A percentile compares a stretch with the other conserved stretches of the same genome.
Conservation (phyloP, 768 basidiomycete species). For the Lyophyllum atratum region DNA sequence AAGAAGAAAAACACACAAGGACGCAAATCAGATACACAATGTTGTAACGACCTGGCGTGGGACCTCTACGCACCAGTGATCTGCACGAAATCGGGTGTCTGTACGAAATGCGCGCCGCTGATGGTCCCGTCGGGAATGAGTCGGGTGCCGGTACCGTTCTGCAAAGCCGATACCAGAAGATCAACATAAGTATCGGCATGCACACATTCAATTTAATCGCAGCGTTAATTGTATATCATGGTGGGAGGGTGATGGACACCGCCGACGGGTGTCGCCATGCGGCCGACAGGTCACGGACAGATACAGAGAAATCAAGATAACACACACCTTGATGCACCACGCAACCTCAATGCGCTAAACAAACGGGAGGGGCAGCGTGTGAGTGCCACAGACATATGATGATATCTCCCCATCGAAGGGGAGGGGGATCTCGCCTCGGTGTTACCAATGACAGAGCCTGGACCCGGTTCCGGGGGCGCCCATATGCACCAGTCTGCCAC, state of each 20-base stretch:
- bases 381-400: constrained; percentile 11
- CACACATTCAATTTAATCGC: neutral
- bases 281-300: neutral
- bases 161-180: constrained; percentile 6
- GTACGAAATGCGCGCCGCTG: constrained; percentile 65
- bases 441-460: constrained; percentile 56
- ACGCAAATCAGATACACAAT: neutral
- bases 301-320: neutral
- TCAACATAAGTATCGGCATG: neutral
- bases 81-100: constrained; percentile 77
- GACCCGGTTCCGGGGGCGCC: constrained; percentile 47
- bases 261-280: neutral
- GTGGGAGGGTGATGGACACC: neutral
- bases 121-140: constrained; percentile 76
- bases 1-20: neutral
- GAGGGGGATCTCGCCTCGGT: constrained; percentile 47
- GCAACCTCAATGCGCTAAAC: constrained; percentile 42
- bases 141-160: constrained; percentile 63
- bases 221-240: neutral
- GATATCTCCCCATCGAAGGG: neutral
- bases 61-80: constrained; percentile 52
- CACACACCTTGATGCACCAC: constrained; percentile 42
- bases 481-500: constrained; percentile 52
- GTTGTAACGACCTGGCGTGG: neutral
- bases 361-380: neutral